Conservation (phyloP, 2,329 filamentous ascomycete genomes). For the Paecilomyces dactylethromorphus region DNA sequence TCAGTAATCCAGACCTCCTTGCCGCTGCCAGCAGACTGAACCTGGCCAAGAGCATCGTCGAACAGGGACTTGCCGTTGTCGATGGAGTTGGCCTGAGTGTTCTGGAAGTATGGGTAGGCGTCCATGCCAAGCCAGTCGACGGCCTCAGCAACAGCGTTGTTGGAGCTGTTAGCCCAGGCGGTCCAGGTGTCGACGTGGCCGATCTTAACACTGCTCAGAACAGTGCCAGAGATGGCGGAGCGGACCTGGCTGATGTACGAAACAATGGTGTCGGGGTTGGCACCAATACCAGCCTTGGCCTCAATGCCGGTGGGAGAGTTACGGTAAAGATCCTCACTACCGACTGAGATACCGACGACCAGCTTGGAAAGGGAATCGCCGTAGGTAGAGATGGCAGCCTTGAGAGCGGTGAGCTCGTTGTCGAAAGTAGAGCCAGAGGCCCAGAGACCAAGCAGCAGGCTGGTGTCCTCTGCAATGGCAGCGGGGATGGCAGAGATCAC, state of each 20-base stretch:
- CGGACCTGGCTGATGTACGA: constrained; percentile 66
- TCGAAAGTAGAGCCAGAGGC: constrained; percentile 61
- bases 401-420: constrained; percentile 69
- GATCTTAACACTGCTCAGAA: constrained; percentile 48
- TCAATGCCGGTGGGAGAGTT: constrained; percentile 62
- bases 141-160: constrained; percentile 61
- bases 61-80: constrained; percentile 60
- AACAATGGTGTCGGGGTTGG: constrained; percentile 55
- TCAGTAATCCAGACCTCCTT: constrained; percentile 83
- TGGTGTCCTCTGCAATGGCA: constrained; percentile 72
- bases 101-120: constrained; percentile 78
- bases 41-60: constrained; percentile 57
- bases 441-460: constrained; percentile 79
- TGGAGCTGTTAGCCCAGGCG: constrained; percentile 66
- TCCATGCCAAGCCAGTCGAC: constrained; percentile 79
- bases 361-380: constrained; percentile 51
- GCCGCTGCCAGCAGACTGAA: constrained; percentile 51
- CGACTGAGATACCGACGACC: constrained; percentile 77
- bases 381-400: constrained; percentile 61
- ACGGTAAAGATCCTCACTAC: constrained; percentile 81
- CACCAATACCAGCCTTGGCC: constrained; percentile 57
- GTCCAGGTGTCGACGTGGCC: constrained; percentile 92
- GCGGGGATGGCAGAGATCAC: constrained; percentile 71
- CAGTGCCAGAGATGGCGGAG: constrained; percentile 56
- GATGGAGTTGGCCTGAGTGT: constrained; percentile 60